These are phyloP conservation scores for Plenodomus tracheiphilus DNA, from an alignment of 2,329 filamentous ascomycete genomes.

Conservation along the genomic window DNA sequence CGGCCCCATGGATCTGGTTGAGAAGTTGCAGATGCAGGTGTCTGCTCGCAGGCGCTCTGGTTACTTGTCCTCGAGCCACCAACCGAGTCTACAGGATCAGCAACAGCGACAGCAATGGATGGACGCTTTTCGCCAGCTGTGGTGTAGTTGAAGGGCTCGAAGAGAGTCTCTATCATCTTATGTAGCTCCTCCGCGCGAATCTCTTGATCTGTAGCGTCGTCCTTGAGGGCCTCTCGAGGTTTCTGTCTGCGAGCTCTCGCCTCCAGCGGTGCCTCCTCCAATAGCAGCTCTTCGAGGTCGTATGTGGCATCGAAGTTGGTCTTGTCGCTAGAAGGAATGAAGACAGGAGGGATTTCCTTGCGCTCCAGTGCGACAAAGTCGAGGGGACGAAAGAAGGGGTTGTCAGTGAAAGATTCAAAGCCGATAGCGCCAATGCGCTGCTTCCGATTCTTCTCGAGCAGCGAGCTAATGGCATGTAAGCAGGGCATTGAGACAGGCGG, in stretches of 20 bases:
- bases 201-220: conserved; percentile 93
- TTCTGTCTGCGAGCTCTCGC: conserved; percentile 91
- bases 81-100: conserved; percentile 33
- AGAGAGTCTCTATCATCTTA: conserved; percentile 90
- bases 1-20: conserved; percentile 40
- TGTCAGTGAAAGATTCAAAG: conserved; percentile 82
- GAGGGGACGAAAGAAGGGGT: conserved; percentile 85
- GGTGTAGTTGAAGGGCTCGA: conserved; percentile 95
- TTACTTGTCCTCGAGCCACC: conserved; percentile 40
- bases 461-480: conserved; percentile 81
- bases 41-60: conserved; percentile 37
- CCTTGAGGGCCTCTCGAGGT: conserved; percentile 85
- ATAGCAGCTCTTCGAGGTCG: conserved; percentile 86
- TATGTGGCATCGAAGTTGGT: conserved; percentile 99
- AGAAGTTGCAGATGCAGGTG: conserved; percentile 34
- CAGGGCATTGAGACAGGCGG: conserved; percentile 88
- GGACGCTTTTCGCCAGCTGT: conserved; percentile 73
- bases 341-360: conserved; percentile 89
- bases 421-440: conserved; percentile 80
- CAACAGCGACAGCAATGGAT: conserved; percentile 39
- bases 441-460: conserved; percentile 78
- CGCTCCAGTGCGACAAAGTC: conserved; percentile 83
- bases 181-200: conserved; percentile 94
- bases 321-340: conserved; percentile 92
- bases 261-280: conserved; percentile 94